Conservation (phyloP, 163 green algal species). For the Prototheca cutis region DNA sequence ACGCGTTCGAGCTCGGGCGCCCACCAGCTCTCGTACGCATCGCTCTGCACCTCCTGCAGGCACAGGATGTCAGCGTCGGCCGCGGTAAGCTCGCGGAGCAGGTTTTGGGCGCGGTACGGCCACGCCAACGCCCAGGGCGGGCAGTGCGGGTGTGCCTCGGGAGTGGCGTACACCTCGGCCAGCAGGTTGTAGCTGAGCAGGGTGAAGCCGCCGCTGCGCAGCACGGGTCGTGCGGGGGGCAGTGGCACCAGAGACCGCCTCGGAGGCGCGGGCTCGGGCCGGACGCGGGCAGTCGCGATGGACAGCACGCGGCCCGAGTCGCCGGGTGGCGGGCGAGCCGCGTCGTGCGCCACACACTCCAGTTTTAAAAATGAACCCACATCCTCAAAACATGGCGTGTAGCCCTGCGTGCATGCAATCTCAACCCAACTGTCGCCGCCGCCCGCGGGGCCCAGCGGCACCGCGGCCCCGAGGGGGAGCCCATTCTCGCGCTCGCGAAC, state of each 20-base stretch:
- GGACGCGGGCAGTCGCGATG: conserved; percentile 47
- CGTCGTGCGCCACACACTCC: conserved; percentile 70
- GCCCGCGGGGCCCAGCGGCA: neutral
- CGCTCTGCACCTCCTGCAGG: conserved; percentile 88
- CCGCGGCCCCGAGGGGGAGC: neutral
- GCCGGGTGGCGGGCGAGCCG: conserved; percentile 30
- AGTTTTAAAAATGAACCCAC: conserved; percentile 83
- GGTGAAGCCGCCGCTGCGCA: conserved; percentile 65
- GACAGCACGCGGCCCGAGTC: conserved; percentile 38
- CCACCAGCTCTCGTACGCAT: conserved; percentile 86
- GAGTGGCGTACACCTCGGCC: conserved; percentile 91
- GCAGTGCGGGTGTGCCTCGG: conserved; percentile 69
- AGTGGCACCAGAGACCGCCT: conserved; percentile 62
- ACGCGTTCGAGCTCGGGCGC: conserved; percentile 61
- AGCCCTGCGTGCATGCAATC: conserved; percentile 48
- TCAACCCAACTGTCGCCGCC: conserved; percentile 66
- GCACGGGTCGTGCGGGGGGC: conserved; percentile 4
- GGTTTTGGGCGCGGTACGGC: conserved; percentile 84
- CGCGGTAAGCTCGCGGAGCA: conserved; percentile 78
- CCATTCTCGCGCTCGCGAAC: neutral
- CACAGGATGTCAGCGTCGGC: conserved; percentile 92
- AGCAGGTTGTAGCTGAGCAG: conserved; percentile 95
- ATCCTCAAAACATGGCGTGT: conserved; percentile 77
- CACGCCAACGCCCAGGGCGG: conserved; percentile 81
- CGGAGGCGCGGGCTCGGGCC: conserved; percentile 57